phyloP scores from a whole-genome alignment of 31 red algal species.

The Porphyra umbilicalis region DNA sequence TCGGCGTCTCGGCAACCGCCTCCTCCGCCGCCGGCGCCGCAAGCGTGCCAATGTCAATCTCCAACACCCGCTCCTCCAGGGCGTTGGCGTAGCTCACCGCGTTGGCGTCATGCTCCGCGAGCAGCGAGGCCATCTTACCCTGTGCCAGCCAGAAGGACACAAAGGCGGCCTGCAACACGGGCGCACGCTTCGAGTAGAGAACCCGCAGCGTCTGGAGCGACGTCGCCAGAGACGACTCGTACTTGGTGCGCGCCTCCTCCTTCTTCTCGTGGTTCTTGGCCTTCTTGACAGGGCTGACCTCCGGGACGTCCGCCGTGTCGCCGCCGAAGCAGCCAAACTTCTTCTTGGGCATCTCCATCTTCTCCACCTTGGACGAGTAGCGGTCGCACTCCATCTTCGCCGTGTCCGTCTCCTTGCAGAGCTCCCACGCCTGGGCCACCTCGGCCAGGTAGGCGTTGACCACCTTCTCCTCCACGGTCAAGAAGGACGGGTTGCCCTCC shows the following conservation, averaged over 20 bases:
- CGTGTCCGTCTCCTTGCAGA: not conserved
- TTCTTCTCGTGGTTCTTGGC: not conserved
- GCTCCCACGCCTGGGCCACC: not conserved
- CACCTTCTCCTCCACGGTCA: not conserved
- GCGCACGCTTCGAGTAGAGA: not conserved
- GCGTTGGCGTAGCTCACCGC: not conserved
- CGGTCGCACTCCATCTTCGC: not conserved
- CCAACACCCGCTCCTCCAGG: not conserved
- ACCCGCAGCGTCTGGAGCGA: not conserved
- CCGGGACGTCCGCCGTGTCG: not conserved
- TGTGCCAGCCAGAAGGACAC: not conserved
- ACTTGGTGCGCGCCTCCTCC: not conserved
- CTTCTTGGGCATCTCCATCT: not conserved
- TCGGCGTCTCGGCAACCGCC: not conserved
- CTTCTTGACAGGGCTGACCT: not conserved
- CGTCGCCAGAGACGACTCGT: not conserved
- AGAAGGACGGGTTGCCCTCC: not conserved
- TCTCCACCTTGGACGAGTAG: not conserved
- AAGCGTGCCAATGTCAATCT: not conserved
- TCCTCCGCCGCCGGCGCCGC: not conserved
- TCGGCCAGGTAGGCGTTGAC: not conserved
- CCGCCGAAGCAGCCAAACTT: conserved; percentile 1
- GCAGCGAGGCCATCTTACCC: not conserved
- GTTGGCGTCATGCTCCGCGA: not conserved
- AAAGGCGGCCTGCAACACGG: not conserved